These are phyloP conservation scores for Mycocentrospora acerina DNA, from an alignment of 2,329 filamentous ascomycete species.

Conservation along the genomic window DNA sequence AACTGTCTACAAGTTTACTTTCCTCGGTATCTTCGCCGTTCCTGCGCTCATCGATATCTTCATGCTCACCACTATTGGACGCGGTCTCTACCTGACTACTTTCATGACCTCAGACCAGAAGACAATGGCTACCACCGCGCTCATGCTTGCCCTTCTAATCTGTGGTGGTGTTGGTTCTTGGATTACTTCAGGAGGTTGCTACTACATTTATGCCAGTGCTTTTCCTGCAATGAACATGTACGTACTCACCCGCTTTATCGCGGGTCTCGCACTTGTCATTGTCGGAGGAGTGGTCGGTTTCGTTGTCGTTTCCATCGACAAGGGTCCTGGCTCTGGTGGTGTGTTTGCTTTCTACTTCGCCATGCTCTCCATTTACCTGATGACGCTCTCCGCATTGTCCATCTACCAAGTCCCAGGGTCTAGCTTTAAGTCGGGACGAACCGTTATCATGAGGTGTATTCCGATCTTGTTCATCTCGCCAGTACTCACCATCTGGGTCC, in stretches of 20 bases:
- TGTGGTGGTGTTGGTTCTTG: conserved; percentile 60
- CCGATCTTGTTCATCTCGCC: conserved; percentile 57
- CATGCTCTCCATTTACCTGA: no score
- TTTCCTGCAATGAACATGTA: conserved; percentile 55
- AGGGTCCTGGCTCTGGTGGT: conserved; percentile 48
- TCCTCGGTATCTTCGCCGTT: conserved; percentile 60
- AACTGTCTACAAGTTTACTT: conserved; percentile 51
- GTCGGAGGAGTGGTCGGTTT: conserved; percentile 53
- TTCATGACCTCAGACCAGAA: conserved; percentile 53
- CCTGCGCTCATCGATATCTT: conserved; percentile 62
- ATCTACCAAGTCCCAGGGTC: conserved; percentile 49
- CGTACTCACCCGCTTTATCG: conserved; percentile 49
- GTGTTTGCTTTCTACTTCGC: conserved; percentile 51
- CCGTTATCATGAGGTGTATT: conserved; percentile 54
- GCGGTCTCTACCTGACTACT: conserved; percentile 59
- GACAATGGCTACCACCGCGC: conserved; percentile 54
- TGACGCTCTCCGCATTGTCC: conserved; percentile 38
- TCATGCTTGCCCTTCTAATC: conserved; percentile 58
- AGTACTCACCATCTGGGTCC: conserved; percentile 53
- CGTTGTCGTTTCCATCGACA: conserved; percentile 48
- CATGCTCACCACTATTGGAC: conserved; percentile 56
- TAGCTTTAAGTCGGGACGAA: conserved; percentile 54
- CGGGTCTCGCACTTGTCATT: conserved; percentile 48
- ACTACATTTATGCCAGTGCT: conserved; percentile 57
- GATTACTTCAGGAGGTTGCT: conserved; percentile 60